phyloP scores from a whole-genome alignment of 306 rosid genomes.

The Pachyrhizus erosus region DNA sequence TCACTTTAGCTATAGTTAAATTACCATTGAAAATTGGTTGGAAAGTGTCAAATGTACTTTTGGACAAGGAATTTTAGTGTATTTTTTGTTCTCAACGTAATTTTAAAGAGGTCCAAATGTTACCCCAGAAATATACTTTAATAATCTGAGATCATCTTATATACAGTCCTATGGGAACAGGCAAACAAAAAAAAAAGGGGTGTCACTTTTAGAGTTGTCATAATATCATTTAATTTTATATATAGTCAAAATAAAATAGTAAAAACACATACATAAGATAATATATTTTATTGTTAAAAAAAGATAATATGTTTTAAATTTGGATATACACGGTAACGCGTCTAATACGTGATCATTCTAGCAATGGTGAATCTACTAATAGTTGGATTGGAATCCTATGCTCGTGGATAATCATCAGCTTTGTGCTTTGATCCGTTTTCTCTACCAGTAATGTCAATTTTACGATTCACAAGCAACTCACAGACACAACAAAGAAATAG shows the following conservation, averaged over 20 bases:
- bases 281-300: neutral
- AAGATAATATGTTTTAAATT: neutral
- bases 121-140: too few relatives aligned
- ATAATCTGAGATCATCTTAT: too few relatives aligned
- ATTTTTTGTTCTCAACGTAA: too few relatives aligned
- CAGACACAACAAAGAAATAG: neutral
- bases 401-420: neutral
- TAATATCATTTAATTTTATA: neutral
- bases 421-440: neutral
- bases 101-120: too few relatives aligned
- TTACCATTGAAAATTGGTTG: too few relatives aligned
- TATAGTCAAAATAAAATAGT: neutral
- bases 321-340: neutral
- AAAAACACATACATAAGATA: neutral
- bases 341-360: too few relatives aligned
- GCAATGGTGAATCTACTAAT: neutral
- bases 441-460: neutral
- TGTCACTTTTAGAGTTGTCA: neutral
- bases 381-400: neutral
- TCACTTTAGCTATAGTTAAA: too few relatives aligned
- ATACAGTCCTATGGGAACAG: neutral
- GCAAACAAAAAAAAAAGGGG: neutral
- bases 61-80: too few relatives aligned
- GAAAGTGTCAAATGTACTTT: too few relatives aligned
- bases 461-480: neutral